Conservation (phyloP, 176 grass and related monocot genomes). For the Carex scoparia region DNA sequence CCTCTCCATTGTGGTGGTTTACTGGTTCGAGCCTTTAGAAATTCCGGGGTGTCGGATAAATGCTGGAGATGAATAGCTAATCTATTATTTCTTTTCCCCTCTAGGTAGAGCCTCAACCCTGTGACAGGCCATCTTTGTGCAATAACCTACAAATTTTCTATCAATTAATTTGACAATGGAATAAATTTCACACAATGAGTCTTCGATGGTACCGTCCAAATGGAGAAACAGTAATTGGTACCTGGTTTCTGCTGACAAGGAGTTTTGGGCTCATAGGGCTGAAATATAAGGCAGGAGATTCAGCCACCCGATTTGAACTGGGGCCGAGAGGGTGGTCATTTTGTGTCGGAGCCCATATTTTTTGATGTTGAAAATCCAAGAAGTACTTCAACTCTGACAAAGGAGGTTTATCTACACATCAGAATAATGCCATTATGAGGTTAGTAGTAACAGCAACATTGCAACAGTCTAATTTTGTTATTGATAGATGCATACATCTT, state of each 20-base stretch:
- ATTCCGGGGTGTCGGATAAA: conserved; percentile 45
- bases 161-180: conserved; percentile 14
- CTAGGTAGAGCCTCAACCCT: conserved; percentile 83
- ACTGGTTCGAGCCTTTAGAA: conserved; percentile 22
- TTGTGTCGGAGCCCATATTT: conserved; percentile 64
- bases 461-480: not conserved
- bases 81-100: conserved; percentile 84
- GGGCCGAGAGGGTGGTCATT: conserved; percentile 65
- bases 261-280: conserved; percentile 72
- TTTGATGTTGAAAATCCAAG: conserved; percentile 80
- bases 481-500: conserved; percentile 53
- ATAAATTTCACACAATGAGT: not conserved
- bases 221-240: not conserved
- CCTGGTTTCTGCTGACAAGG: conserved; percentile 62
- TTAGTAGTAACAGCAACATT: not conserved
- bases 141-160: conserved; percentile 49
- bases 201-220: not conserved
- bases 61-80: conserved; percentile 78
- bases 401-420: conserved; percentile 71
- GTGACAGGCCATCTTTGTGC: conserved; percentile 57
- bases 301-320: conserved; percentile 43
- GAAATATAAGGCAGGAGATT: conserved; percentile 51
- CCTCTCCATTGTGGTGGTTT: conserved; percentile 43
- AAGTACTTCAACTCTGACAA: conserved; percentile 66
- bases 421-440: conserved; percentile 3